Evolutionary conservation across 805 yeast genomes (phyloP).

Genomic region (Candida cerambycidarum): DNA sequence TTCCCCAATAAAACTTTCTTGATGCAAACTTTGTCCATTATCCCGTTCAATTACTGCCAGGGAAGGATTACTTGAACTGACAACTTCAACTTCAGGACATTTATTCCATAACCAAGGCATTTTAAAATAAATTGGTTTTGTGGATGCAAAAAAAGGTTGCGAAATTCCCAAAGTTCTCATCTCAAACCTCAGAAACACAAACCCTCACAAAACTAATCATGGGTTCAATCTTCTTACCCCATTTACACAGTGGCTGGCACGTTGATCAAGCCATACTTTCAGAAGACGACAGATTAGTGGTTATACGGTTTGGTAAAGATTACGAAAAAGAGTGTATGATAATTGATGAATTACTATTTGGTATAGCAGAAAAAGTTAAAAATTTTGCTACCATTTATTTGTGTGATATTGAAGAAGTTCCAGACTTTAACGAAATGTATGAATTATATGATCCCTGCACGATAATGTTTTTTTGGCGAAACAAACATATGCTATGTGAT

Average conservation of each 20-base stretch:
- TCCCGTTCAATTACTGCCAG: conserved; percentile 9
- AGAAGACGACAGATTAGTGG: conserved; percentile 85
- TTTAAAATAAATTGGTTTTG: background rate
- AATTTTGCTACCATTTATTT: conserved; percentile 87
- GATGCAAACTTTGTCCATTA: background rate
- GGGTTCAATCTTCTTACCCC: conserved; percentile 85
- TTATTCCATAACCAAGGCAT: conserved; percentile 6
- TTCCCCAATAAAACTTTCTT: background rate
- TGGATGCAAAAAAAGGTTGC: conserved; percentile 13
- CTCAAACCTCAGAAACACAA: background rate
- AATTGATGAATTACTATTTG: conserved; percentile 83
- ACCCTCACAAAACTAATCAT: conserved; percentile 34
- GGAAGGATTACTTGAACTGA: conserved; percentile 7
- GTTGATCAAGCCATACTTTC: conserved; percentile 95
- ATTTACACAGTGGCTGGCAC: conserved; percentile 87
- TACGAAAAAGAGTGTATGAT: conserved; percentile 75
- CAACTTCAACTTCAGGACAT: background rate
- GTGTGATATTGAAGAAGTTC: conserved; percentile 85
- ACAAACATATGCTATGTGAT: conserved; percentile 97
- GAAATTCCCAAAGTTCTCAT: conserved; percentile 2
- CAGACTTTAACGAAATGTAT: conserved; percentile 87
- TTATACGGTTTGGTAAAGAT: conserved; percentile 85
- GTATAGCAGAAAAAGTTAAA: conserved; percentile 77
- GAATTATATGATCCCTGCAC: conserved; percentile 89
- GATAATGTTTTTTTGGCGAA: conserved; percentile 88